Evolutionary conservation across 2,329 filamentous ascomycete species (phyloP), one percentile per base, ranked within the genome.

Genomic region (Botrytis paeoniae): DNA sequence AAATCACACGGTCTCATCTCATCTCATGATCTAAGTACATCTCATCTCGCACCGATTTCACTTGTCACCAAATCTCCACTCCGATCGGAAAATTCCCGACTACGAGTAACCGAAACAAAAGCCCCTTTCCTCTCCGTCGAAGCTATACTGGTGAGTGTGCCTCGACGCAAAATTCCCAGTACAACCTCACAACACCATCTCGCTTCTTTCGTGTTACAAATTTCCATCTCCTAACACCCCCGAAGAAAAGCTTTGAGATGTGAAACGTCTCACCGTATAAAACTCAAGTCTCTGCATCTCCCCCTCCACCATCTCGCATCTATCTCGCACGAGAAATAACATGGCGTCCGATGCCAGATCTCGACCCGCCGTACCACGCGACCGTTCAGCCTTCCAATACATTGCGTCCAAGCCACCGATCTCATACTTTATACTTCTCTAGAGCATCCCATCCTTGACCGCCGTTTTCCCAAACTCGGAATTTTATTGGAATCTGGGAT

Each of bases 11-110:
- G 60, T 51, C 69, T 70, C 41, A 70, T 70, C 57, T 70, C 69
- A 70, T 70, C 57, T 63, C 41, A 64, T 57, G 64, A 68, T 68
- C 48, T 57, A 35, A 68, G 64, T 57, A 68, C 64, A 68, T 68
- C 64, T 57, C 48, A 68, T 68, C 64, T 68, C 45, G 35, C 18
- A 68, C 64, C 48, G 39, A 54, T 16, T 22, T n/a, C 45, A 57
- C 25, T 35, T 29, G 20, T n/a, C 48, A 68, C 48, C 18, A 54
- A 57, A 57, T 41, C 35, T 68, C 45, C 64, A 68, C 35, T 41
- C 16, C 25, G 8, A 57, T 41, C 64, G 45, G 48, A 41, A 68
- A 68, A 41, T 22, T 22, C 48, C 45, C 25, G 41, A 4, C 48
- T 29, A 54, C 29, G 48, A 41, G 64, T 68, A 68, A 57, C 45